Base-by-base conservation (phyloP, 257 asterid genomes). In the Voacanga thouarsii region DNA sequence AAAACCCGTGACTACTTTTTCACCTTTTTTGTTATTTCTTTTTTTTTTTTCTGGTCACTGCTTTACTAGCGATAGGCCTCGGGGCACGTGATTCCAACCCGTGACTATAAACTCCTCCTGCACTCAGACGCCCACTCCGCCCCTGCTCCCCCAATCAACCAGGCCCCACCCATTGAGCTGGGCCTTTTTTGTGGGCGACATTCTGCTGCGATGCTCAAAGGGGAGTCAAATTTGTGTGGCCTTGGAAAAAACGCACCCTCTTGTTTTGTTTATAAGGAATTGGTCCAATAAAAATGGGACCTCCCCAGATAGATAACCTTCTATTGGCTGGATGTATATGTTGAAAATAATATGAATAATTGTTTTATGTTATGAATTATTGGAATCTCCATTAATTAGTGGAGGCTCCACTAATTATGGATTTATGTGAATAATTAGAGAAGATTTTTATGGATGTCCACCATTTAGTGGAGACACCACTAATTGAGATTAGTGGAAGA, bases 1-100 rank as follows among this genome's bases (percentile, higher is more conserved):
- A 47, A 3, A 56, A 68, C 82, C 82, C 80, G 85, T 82, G 85
- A 74, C 85, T 74, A 26, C 74, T 78, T 67, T 55, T 50, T 73
- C 39, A 41, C 41, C 56, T 71, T 33, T 33, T 33, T 53, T 12
- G 60, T 77, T 61, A 5, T 45, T 6, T 59, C 45, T 60, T 50
- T 9, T 44, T 59, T 44, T 59, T 23, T 78, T 56, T 6, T 50
- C 55, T 70, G 24, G 28, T 47, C 15, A 28, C 21, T 28, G 63
- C 53, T 44, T 60, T 49, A 23, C 15, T 45, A 44, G 60, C 12
- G 19, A 21, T 10, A 43, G 73, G 3, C 4, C 0, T 0, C 9
- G 65, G 43, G 66, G n/a, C 74, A 77, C 56, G 80, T 50, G 80
- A 66, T 12, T 14, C 45, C 66, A 77, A 14, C 75, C 75, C 75